These are phyloP conservation scores for Solanum habrochaites DNA, from an alignment of 257 asterid genomes.

Conservation along the genomic window DNA sequence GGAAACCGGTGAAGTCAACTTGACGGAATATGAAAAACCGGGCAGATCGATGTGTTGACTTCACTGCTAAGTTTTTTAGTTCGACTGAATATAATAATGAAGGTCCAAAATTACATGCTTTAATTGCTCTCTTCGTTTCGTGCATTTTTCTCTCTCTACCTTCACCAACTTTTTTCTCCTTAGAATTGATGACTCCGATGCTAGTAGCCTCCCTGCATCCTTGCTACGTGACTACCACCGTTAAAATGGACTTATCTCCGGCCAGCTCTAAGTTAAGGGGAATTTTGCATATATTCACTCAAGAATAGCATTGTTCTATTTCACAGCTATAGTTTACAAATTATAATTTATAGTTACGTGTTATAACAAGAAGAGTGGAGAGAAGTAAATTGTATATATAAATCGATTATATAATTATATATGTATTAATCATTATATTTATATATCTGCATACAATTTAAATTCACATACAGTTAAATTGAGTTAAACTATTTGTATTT, in stretches of 20 bases:
- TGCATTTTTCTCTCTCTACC: neutral
- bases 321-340: neutral
- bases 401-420: too few species aligned
- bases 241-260: neutral
- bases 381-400: too few species aligned
- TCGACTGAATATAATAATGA: neutral
- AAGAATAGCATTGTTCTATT: too few species aligned
- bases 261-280: too few species aligned
- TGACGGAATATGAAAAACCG: neutral
- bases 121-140: neutral
- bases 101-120: neutral
- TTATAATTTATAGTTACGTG: too few species aligned
- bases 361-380: too few species aligned
- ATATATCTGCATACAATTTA: too few species aligned
- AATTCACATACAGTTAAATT: too few species aligned
- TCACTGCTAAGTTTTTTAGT: neutral
- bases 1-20: neutral
- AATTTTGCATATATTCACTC: neutral
- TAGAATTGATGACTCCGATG: neutral
- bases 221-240: neutral
- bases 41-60: neutral
- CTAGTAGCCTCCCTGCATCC: neutral
- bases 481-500: too few species aligned
- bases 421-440: too few species aligned
- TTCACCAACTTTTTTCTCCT: neutral